Evolutionary conservation across 768 basidiomycete species (phyloP).

Genomic region (Suillus spraguei): DNA sequence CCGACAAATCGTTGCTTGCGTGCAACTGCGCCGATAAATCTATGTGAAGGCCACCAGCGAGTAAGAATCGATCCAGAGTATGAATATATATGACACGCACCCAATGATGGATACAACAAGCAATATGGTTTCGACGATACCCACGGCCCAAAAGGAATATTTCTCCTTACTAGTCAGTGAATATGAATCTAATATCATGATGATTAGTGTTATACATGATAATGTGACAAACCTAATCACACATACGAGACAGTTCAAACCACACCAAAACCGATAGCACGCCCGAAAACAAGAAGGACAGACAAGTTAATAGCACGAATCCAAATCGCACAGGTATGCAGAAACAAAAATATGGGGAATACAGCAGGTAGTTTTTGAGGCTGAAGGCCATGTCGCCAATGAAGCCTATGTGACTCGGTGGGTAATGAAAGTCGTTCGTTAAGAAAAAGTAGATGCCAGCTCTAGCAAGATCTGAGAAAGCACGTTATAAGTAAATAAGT

Average conservation of each 20-base stretch:
- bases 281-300: conserved; percentile 58
- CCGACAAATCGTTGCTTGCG: conserved; percentile 63
- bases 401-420: not conserved
- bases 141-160: conserved; percentile 50
- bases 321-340: conserved; percentile 66
- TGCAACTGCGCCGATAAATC: conserved; percentile 60
- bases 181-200: conserved; percentile 33
- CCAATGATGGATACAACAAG: conserved; percentile 57
- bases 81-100: conserved; percentile 36
- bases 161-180: conserved; percentile 32
- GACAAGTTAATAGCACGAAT: conserved; percentile 54
- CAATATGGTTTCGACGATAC: conserved; percentile 54
- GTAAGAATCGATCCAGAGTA: conserved; percentile 1
- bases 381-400: conserved; percentile 42
- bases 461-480: not conserved
- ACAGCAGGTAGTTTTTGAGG: conserved; percentile 48
- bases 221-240: conserved; percentile 5
- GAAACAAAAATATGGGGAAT: conserved; percentile 59
- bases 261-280: conserved; percentile 56
- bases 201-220: not conserved
- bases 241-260: conserved; percentile 64
- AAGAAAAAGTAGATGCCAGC: not conserved
- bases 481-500: not conserved
- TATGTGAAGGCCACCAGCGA: not conserved
- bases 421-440: not conserved